Base-by-base conservation (phyloP, 2,329 filamentous ascomycete species). In the Monosporascus sp. region DNA sequence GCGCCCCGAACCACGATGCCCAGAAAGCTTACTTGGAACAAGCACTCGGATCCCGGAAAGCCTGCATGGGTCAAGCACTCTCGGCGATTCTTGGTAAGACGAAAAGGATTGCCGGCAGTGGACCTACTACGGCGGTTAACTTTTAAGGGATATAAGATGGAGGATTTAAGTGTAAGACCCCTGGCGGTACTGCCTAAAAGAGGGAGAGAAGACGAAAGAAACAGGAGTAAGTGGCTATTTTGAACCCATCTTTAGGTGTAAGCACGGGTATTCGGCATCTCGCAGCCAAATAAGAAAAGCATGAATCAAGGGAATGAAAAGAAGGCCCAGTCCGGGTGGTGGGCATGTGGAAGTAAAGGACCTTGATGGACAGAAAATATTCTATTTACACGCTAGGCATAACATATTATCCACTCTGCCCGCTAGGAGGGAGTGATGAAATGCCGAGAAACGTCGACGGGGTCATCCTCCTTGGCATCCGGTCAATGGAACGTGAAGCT, bases 261-360 rank as follows among this genome's bases (percentile, higher is more conserved):
- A 39, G 38, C 38, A 20, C 8, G 18, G 22, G 22, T 43, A 5
- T 43, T 20, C 39, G 18, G 39, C 39, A 15, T 43, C 3, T 18
- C 18, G 39, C 9, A 43, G 31, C 39, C 9, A 24, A 11, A 43
- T 18, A 3, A 6, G 39, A 14, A 24, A 18, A 39, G 6, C 6
- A 39, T 18, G 6, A 39, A 17, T 17, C 17, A 39, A 18, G n/a
- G 5, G 6, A 7, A 39, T 6, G 17, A 17, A 17, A 17, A 18
- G 17, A 18, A 39, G 17, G 37, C 37, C 31, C 14, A 27, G 3
- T 27, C 31, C 31, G 4, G 31, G 31, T 35, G 11, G 31, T 35
- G 20, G 39, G 39, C 39, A 43, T 43, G 39, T 24, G 39, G 52
- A 9, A 62, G 52, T n/a, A 46, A 49, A 52, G 53, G 50, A 55